A percentile compares a stretch with the other conserved stretches of the same genome.
These are phyloP conservation scores for Globisporangium radiosum DNA, from an alignment of 352 stramenopile species.

Conservation along the genomic window DNA sequence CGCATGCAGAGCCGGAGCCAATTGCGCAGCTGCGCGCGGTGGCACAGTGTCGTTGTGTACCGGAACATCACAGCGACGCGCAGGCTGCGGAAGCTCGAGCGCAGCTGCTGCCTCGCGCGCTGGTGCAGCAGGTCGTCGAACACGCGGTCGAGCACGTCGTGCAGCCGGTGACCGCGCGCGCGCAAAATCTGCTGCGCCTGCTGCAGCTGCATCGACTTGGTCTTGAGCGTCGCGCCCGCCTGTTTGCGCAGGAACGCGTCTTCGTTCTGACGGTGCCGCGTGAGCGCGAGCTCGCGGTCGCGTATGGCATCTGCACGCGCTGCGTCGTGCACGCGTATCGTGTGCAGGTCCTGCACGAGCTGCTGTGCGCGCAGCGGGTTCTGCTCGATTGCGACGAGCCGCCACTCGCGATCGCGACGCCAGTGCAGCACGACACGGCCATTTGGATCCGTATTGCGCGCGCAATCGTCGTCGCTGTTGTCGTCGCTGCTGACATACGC, in stretches of 20 bases:
- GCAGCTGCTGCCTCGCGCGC: conserved; percentile 30
- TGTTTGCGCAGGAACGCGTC: conserved; percentile 45
- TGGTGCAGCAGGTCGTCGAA: conserved; percentile 47
- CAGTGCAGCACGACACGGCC: conserved; percentile 29
- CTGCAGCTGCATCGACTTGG: conserved; percentile 39
- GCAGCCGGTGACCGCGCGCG: conserved; percentile 36
- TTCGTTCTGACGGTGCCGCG: conserved; percentile 31
- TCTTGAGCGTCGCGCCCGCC: conserved; percentile 31
- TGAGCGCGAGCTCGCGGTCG: conserved; percentile 30
- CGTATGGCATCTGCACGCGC: conserved; percentile 23
- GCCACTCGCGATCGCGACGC: conserved; percentile 42
- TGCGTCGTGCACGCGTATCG: conserved; percentile 25
- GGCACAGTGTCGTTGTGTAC: conserved; percentile 33
- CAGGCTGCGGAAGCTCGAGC: conserved; percentile 50
- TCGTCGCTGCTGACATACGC: neutral
- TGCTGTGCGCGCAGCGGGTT: conserved; percentile 24
- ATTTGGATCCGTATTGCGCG: conserved; percentile 2
- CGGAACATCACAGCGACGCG: conserved; percentile 43
- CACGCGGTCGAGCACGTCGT: conserved; percentile 57
- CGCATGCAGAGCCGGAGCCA: conserved; percentile 52
- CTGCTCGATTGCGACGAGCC: conserved; percentile 30
- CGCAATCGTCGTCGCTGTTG: neutral
- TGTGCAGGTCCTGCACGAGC: conserved; percentile 30
- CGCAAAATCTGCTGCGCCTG: conserved; percentile 44
- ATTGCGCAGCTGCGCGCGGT: conserved; percentile 45